phyloP scores from a whole-genome alignment of 768 basidiomycete genomes.

The Hemileccinum impolitum region DNA sequence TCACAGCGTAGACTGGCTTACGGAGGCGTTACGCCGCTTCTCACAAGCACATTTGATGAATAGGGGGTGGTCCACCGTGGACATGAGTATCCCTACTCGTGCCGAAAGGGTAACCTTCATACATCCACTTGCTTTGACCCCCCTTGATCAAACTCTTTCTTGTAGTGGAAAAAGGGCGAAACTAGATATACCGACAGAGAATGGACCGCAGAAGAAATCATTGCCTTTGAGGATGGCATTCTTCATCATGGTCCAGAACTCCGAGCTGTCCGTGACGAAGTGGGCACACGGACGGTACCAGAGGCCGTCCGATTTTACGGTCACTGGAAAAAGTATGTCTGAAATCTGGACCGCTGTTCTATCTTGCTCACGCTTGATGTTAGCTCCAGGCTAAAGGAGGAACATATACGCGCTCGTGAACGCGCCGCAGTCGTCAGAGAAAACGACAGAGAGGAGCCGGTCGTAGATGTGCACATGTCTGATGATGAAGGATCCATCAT shows the following conservation, averaged over 20 bases:
- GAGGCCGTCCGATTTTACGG: conserved; percentile 85
- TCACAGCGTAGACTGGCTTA: conserved; percentile 75
- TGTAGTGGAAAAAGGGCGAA: conserved; percentile 73
- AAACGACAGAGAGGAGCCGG: conserved; percentile 26
- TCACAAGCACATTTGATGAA: conserved; percentile 63
- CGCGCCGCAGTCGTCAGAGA: conserved; percentile 32
- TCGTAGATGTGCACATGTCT: conserved; percentile 28
- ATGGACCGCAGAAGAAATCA: conserved; percentile 67
- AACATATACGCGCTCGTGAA: conserved; percentile 51
- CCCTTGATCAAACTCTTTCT: conserved; percentile 8
- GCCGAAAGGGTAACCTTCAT: conserved; percentile 55
- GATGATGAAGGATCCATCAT: conserved; percentile 82
- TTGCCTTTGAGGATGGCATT: conserved; percentile 76
- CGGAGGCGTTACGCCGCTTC: conserved; percentile 68
- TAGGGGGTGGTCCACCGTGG: conserved; percentile 57
- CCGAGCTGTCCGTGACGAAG: conserved; percentile 71
- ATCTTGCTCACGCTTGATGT: conserved; percentile 9
- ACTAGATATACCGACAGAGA: conserved; percentile 64
- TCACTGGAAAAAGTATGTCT: conserved; percentile 76
- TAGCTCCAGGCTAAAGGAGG: conserved; percentile 68
- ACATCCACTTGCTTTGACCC: conserved; percentile 8
- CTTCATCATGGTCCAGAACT: conserved; percentile 74
- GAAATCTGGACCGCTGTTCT: background rate
- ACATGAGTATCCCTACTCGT: conserved; percentile 55
- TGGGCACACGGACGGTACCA: conserved; percentile 61